phyloP scores from a whole-genome alignment of 2,329 filamentous ascomycete genomes.

The Truncatella angustata region DNA sequence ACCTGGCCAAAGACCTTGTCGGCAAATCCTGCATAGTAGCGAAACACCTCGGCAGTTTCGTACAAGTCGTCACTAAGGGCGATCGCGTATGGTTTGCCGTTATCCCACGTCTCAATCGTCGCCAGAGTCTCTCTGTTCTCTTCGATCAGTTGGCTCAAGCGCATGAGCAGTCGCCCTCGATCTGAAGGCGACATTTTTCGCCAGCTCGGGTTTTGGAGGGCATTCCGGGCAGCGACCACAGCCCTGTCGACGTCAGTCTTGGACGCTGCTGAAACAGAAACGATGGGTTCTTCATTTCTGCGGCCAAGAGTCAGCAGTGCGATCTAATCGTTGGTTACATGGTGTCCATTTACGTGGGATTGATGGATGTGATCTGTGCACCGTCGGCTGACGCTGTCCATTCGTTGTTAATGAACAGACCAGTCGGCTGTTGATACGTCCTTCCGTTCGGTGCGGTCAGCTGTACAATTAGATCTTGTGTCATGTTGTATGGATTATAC shows the following conservation, averaged over 20 bases:
- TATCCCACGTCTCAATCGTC: conserved; percentile 76
- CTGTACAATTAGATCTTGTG: no score
- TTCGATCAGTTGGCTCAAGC: conserved; percentile 69
- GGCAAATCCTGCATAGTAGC: conserved; percentile 77
- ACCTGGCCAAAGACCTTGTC: conserved; percentile 78
- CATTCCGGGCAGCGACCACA: conserved; percentile 65
- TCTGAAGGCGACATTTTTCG: conserved; percentile 64
- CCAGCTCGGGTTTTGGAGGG: conserved; percentile 70
- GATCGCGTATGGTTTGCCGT: conserved; percentile 70
- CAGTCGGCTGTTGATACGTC: conserved; percentile 63
- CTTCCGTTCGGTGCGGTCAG: conserved; percentile 70
- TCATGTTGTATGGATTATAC: no score
- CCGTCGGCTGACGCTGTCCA: conserved; percentile 60
- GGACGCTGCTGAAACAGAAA: conserved; percentile 64
- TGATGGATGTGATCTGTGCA: conserved; percentile 63
- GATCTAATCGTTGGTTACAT: no score
- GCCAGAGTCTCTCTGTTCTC: conserved; percentile 51
- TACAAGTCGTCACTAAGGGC: conserved; percentile 61
- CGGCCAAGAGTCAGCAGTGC: no score
- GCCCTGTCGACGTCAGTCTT: conserved; percentile 64
- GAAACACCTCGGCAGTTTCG: conserved; percentile 45
- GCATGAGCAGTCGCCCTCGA: conserved; percentile 67
- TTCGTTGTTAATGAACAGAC: conserved; percentile 75
- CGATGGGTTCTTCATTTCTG: conserved; percentile 58
- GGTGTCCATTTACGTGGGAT: conserved; percentile 66